Percentiles rank a stretch among this genome's conserved stretches.
Evolutionary conservation across 2,329 filamentous ascomycete genomes (phyloP).

Genomic region (Periconia sp.): DNA sequence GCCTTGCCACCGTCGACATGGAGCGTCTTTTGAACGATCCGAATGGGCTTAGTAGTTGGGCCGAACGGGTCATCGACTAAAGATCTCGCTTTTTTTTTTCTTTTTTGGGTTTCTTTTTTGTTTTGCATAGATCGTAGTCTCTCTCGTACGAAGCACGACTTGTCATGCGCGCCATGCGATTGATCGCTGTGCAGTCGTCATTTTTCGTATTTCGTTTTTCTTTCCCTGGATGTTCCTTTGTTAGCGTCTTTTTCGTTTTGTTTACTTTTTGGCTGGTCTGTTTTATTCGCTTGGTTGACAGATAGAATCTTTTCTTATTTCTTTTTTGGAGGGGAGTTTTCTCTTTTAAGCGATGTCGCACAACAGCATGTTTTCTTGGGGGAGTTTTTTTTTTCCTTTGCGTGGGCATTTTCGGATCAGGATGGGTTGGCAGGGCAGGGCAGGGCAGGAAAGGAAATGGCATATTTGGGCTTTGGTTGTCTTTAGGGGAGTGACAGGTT

Average conservation of each 20-base stretch:
- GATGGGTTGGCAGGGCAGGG: too few species aligned
- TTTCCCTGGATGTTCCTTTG: not conserved
- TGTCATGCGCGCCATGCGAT: not conserved
- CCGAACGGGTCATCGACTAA: slow-evolving; percentile 25
- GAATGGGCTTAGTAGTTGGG: slow-evolving; percentile 31
- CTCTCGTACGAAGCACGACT: slow-evolving; percentile 5
- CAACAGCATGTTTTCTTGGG: not conserved
- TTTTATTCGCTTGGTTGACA: not conserved
- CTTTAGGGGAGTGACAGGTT: too few species aligned
- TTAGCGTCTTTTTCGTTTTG: not conserved
- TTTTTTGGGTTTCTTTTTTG: too few species aligned
- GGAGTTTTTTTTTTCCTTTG: not conserved
- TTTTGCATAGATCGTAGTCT: too few species aligned
- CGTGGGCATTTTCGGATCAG: slow-evolving; percentile 1
- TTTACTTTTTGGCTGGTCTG: not conserved
- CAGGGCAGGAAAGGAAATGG: too few species aligned
- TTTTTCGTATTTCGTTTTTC: not conserved
- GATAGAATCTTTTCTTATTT: not conserved
- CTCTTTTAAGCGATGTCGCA: not conserved
- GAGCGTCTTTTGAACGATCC: slow-evolving; percentile 29
- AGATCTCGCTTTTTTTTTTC: not conserved
- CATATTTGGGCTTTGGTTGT: too few species aligned
- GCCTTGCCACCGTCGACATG: slow-evolving; percentile 39
- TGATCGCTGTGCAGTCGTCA: not conserved
- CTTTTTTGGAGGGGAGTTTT: not conserved